phyloP scores from a whole-genome alignment of 140 eudicot genomes.

The Stevia rebaudiana region DNA sequence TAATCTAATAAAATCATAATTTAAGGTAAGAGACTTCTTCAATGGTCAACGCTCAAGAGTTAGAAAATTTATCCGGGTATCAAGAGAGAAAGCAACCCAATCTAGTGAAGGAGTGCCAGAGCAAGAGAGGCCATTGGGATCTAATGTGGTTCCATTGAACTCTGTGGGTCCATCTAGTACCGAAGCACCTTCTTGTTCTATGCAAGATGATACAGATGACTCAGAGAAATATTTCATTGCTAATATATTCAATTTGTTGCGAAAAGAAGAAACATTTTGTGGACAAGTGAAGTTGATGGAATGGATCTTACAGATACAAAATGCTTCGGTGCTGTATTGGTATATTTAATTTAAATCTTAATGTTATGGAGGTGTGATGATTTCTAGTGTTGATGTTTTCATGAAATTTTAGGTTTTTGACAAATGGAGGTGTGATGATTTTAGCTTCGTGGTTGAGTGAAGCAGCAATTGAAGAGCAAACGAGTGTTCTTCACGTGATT shows the following conservation, averaged over 20 bases:
- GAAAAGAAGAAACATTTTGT: slow-evolving; percentile 79
- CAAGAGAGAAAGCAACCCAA: slow-evolving; percentile 63
- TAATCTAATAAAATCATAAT: not conserved
- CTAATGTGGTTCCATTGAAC: slow-evolving; percentile 56
- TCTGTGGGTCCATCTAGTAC: slow-evolving; percentile 42
- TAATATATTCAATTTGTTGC: slow-evolving; percentile 58
- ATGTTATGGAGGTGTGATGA: not conserved
- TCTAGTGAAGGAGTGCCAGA: slow-evolving; percentile 32
- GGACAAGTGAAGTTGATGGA: slow-evolving; percentile 91
- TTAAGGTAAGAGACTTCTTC: slow-evolving; percentile 80
- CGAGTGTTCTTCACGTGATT: slow-evolving; percentile 66
- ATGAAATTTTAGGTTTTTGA: slow-evolving; percentile 54
- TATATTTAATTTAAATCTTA: slow-evolving; percentile 20
- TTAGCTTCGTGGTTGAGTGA: slow-evolving; percentile 91
- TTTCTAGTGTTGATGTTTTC: slow-evolving; percentile 5
- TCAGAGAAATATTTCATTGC: slow-evolving; percentile 56
- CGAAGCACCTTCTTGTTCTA: slow-evolving; percentile 63
- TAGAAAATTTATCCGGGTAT: slow-evolving; percentile 63
- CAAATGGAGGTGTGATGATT: slow-evolving; percentile 88
- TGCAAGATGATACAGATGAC: slow-evolving; percentile 49
- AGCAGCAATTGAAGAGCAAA: slow-evolving; percentile 90
- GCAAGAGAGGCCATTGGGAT: slow-evolving; percentile 35
- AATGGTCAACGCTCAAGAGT: slow-evolving; percentile 65
- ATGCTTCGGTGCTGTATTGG: slow-evolving; percentile 68
- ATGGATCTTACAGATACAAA: slow-evolving; percentile 76